Evolutionary conservation across 352 stramenopile genomes (phyloP), one percentile per base, ranked within the genome.

Genomic region (Globisporangium acanthophoron): DNA sequence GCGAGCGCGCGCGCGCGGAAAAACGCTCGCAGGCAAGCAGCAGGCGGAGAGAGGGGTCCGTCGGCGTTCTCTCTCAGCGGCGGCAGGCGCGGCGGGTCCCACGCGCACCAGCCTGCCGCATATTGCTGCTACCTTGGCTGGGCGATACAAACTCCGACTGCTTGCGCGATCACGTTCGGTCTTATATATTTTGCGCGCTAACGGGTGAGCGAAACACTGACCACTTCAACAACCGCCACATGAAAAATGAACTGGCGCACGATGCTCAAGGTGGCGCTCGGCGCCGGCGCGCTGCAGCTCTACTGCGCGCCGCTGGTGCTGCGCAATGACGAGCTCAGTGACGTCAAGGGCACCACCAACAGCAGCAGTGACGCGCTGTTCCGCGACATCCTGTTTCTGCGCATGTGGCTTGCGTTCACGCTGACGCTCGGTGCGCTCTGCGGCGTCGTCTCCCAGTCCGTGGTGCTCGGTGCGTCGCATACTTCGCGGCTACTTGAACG

Each of bases 351-450:
- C 52, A 20, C 18, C 52, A 18, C 12, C 24, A 12, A 12, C 11
- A 33, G 6, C 16, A 21, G 47, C 0, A 9, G 3, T 5, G 33
- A 41, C n/a, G 21, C 41, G 51, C 58, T 58, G 50, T 41, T 54
- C 33, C 50, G 56, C 20, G 31, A 56, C 24, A 47, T 54, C 47
- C 24, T 54, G 20, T 52, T 66, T 20, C 44, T 70, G 49, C 54
- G 64, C 29, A 60, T 61, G 54, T 58, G 56, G 59, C 54, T 70
- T 33, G 59, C 54, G 27, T 65, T 67, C 12, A 54, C 37, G 9
- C n/a, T 56, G 7, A 64, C 64, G 20, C 21, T 66, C 13, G 24
- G 21, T 9, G 56, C 62, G 15, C 53, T 69, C n/a, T 54, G 37
- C 20, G 21, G 52, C 9, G 49, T 53, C 29, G 18, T 64, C 29